Conservation (phyloP, 106 monocot genomes). For the Dioscorea dumetorum region DNA sequence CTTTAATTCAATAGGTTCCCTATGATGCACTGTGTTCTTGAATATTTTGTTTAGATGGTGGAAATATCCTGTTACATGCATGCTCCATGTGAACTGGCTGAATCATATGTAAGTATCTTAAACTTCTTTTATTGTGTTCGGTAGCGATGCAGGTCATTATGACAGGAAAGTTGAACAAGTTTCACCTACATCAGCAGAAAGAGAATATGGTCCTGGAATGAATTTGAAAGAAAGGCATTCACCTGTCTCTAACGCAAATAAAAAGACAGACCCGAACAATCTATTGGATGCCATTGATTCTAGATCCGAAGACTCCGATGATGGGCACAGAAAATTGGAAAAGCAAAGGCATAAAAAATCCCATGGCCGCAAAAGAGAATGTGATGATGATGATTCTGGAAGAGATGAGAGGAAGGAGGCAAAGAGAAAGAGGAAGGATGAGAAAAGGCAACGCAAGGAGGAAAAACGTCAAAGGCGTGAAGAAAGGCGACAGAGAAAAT, state of each 20-base stretch:
- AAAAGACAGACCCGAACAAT: neutral
- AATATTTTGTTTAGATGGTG: too few species aligned
- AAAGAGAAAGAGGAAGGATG: constrained; percentile 72
- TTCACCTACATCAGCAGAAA: constrained; percentile 30
- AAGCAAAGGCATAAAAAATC: constrained; percentile 47
- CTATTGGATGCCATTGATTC: constrained; percentile 14
- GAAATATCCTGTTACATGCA: too few species aligned
- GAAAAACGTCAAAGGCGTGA: constrained; percentile 69
- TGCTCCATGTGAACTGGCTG: too few species aligned
- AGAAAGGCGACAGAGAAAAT: constrained; percentile 62
- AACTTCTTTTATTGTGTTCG: too few species aligned
- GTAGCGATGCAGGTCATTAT: neutral
- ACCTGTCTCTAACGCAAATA: constrained; percentile 2
- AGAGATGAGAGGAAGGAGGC: constrained; percentile 42
- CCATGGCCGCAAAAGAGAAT: constrained; percentile 26
- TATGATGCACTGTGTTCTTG: too few species aligned
- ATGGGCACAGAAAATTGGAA: constrained; percentile 5
- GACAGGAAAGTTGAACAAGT: constrained; percentile 13
- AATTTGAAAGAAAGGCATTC: constrained; percentile 13
- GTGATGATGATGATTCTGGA: constrained; percentile 38
- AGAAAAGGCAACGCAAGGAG: constrained; percentile 64
- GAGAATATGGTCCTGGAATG: constrained; percentile 40
- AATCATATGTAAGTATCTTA: too few species aligned
- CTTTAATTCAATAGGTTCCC: too few species aligned
- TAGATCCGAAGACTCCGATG: constrained; percentile 33